Evolutionary conservation across 805 yeast genomes (phyloP), one percentile per base, ranked within the genome.

Genomic region (Phaffomyces thermotolerans): DNA sequence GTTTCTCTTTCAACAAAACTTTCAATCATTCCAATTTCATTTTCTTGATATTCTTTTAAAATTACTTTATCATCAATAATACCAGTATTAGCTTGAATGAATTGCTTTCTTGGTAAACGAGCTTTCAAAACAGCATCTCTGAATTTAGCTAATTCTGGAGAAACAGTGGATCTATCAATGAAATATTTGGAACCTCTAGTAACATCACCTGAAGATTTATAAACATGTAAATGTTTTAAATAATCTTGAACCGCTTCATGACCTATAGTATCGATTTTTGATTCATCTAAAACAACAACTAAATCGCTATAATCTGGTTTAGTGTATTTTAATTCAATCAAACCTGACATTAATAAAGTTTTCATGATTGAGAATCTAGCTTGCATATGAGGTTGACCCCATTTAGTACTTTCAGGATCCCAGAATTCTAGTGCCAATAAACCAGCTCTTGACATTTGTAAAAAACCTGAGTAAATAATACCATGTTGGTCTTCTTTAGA

Each of bases 301-400:
- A 88, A 67, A 55, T 87, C 95, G 31, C 75, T 69, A 56, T 56
- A 79, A 22, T 67, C 72, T 6, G 63, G 64, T 47, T 73, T 68
- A 13, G 73, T 57, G 53, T 71, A 67, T 32, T 70, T 71, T 40
- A 88, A 64, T 39, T 68, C 66, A 24, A 79, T 79, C 34, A 87
- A 81, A 15, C 67, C 74, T 1, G 88, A 81, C 42, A 78, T 72
- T 54, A 84, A 65, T 59, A 85, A 79, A 13, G 81, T 74, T 66
- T 84, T 85, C 73, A 85, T 72, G 52, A 88, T 87, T 29, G 93
- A 86, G 65, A 75, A 88, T 63, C 96, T 73, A 4, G 95, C 96
- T 67, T 87, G 95, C 88, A 87, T 86, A 62, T 88, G 96, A 13
- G 96, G 81, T 67, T 88, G 96, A 27, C 96, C 96, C 95, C 96